A percentile compares a stretch with the other conserved stretches of the same genome.
Evolutionary conservation across 2,329 filamentous ascomycete species (phyloP).

Genomic region (Aspergillus aculeatinus): DNA sequence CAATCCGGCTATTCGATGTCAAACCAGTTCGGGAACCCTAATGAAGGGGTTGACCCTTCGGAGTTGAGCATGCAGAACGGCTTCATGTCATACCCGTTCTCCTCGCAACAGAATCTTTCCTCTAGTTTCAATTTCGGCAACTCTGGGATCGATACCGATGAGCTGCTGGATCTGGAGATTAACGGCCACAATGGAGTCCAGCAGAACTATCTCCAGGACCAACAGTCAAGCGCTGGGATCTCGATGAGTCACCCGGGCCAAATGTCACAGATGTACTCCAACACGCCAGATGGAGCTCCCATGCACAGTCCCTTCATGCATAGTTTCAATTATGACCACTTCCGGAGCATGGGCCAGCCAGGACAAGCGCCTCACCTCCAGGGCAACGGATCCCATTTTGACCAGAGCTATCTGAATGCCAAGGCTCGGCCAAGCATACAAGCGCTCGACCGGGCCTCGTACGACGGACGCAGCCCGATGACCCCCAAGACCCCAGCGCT

Average conservation of each 20-base stretch:
- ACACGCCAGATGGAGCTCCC: slow-evolving; percentile 86
- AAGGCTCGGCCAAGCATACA: slow-evolving; percentile 63
- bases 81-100: slow-evolving; percentile 58
- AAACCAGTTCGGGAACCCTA: slow-evolving; percentile 55
- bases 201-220: slow-evolving; percentile 49
- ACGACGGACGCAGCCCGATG: slow-evolving; percentile 74
- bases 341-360: slow-evolving; percentile 64
- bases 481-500: slow-evolving; percentile 82
- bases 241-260: slow-evolving; percentile 66
- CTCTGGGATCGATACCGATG: slow-evolving; percentile 81
- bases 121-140: slow-evolving; percentile 75
- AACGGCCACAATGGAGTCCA: slow-evolving; percentile 41
- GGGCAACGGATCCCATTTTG: slow-evolving; percentile 45
- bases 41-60: slow-evolving; percentile 74
- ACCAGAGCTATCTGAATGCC: slow-evolving; percentile 58
- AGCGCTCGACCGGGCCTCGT: slow-evolving; percentile 69
- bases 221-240: slow-evolving; percentile 52
- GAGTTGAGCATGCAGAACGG: slow-evolving; percentile 69
- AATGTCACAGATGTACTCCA: slow-evolving; percentile 75
- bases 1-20: slow-evolving; percentile 53
- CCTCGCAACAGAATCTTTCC: slow-evolving; percentile 62
- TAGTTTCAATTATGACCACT: slow-evolving; percentile 75
- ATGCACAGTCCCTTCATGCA: slow-evolving; percentile 87
- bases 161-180: slow-evolving; percentile 68
- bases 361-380: slow-evolving; percentile 41